A percentile compares a stretch with the other conserved stretches of the same genome.
Evolutionary conservation across 2,329 filamentous ascomycete genomes (phyloP).

Genomic region (Stachybotrys echinatus): DNA sequence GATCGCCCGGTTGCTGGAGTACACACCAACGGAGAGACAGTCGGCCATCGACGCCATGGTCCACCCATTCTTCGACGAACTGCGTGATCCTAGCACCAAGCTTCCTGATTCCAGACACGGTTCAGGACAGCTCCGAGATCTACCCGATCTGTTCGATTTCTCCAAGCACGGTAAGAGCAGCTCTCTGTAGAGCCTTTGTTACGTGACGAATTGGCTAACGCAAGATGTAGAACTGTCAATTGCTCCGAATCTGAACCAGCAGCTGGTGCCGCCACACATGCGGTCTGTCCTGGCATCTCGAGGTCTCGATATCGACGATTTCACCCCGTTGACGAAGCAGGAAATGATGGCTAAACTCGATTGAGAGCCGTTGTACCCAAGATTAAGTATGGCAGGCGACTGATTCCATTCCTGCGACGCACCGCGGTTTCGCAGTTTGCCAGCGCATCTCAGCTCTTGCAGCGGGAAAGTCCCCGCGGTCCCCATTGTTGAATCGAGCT

Average conservation of each 20-base stretch:
- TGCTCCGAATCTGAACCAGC: constrained; percentile 76
- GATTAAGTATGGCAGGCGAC: not conserved
- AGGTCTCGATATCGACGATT: constrained; percentile 89
- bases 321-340: constrained; percentile 84
- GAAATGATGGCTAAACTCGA: constrained; percentile 98
- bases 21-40: constrained; percentile 92
- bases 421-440: not conserved
- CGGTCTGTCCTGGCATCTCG: constrained; percentile 66
- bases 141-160: constrained; percentile 90
- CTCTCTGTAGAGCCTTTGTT: not conserved
- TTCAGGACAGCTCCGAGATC: constrained; percentile 70
- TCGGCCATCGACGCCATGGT: constrained; percentile 95
- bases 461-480: not conserved
- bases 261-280: constrained; percentile 81
- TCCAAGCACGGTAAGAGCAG: constrained; percentile 74
- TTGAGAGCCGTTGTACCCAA: constrained; percentile 45
- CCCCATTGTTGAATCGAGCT: not conserved
- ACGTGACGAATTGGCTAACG: constrained; percentile 7
- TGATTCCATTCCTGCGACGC: not conserved
- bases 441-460: not conserved
- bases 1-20: constrained; percentile 90
- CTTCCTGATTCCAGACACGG: constrained; percentile 92
- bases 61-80: constrained; percentile 96
- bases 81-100: constrained; percentile 84
- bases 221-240: constrained; percentile 81